Evolutionary conservation across 192 early-diverging fungal species (phyloP).

Genomic region (Backusella circina): DNA sequence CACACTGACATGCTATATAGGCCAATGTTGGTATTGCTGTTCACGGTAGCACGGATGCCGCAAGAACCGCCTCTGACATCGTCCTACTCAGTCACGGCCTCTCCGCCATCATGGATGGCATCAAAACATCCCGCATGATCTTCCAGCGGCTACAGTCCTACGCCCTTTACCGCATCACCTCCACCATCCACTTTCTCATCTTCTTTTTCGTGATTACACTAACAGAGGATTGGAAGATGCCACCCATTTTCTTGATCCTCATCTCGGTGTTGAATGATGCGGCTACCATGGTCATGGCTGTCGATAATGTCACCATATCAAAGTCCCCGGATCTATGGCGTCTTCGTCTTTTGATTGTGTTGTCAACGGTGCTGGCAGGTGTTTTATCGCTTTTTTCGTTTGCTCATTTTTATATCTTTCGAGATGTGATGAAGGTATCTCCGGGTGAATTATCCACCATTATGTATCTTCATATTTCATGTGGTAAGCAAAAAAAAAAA

Average conservation of each 20-base stretch:
- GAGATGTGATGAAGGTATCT: conserved; percentile 23
- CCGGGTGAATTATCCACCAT: conserved; percentile 50
- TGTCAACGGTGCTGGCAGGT: conserved; percentile 59
- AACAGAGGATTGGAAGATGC: conserved; percentile 60
- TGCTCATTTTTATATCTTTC: conserved; percentile 63
- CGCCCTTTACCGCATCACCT: conserved; percentile 69
- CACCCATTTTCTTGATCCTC: conserved; percentile 59
- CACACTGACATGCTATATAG: neutral
- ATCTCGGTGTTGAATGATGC: conserved; percentile 75
- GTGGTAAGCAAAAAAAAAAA: conserved; percentile 24
- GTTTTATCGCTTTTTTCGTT: conserved; percentile 61
- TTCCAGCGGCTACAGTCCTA: conserved; percentile 74
- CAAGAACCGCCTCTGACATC: conserved; percentile 75
- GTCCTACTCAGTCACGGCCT: conserved; percentile 64
- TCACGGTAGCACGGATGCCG: conserved; percentile 73
- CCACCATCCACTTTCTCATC: conserved; percentile 73
- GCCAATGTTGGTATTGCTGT: conserved; percentile 80
- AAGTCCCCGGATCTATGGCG: conserved; percentile 69
- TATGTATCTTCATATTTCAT: conserved; percentile 77
- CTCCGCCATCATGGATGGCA: conserved; percentile 72
- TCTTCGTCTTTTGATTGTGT: conserved; percentile 60
- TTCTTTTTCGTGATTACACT: conserved; percentile 78
- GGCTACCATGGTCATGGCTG: conserved; percentile 67
- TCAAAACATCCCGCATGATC: conserved; percentile 65
- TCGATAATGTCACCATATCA: conserved; percentile 70